Base-by-base conservation (phyloP, 371 early-diverging fungal species). In the Conidiobolus incongruus region DNA sequence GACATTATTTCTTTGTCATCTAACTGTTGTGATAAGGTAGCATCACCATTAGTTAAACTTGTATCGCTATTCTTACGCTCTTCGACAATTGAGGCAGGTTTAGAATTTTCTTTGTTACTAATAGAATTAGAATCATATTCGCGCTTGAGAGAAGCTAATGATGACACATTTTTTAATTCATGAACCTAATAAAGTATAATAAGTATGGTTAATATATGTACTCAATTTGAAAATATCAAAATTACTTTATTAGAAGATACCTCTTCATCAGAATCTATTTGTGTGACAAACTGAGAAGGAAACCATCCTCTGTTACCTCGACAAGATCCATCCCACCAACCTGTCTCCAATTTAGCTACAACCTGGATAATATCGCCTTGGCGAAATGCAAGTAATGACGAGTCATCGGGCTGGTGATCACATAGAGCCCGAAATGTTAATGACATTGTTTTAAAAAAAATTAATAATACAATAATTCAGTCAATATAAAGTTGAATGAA, bases 291-390 rank as follows among this genome's bases (percentile, higher is more conserved):
- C 50, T 81, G 79, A 35, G 78, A 75, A 2, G 88, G 91, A 56
- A 88, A 87, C 88, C 87, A 88, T 13, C 87, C 88, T 35, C 72
- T 64, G 37, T 53, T 48, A 36, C 64, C 70, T 49, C 65, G 62
- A 47, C 70, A 72, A 35, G 59, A 57, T 29, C 81, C 83, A 52
- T 86, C 81, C 91, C 91, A 90, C 91, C 91, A 90, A 6, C 91
- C 91, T 1, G 82, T 73, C 45, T 80, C 75, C 39, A 84, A 72
- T 47, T 77, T 71, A 4, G 73, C 66, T 24, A 81, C 61, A 1
- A 90, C 89, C 47, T 81, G 71, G 52, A 89, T 77, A 35, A 82
- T 56, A 46, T 79, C 85, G 46, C 78, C 80, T 48, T 73, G 60
- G 26, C 66, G 55, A 47, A 90, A 85, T 10, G 79, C 67, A 46